phyloP scores from a whole-genome alignment of 1,139 yeast genomes.

The Zhuliangozyma parablackwelliae region DNA sequence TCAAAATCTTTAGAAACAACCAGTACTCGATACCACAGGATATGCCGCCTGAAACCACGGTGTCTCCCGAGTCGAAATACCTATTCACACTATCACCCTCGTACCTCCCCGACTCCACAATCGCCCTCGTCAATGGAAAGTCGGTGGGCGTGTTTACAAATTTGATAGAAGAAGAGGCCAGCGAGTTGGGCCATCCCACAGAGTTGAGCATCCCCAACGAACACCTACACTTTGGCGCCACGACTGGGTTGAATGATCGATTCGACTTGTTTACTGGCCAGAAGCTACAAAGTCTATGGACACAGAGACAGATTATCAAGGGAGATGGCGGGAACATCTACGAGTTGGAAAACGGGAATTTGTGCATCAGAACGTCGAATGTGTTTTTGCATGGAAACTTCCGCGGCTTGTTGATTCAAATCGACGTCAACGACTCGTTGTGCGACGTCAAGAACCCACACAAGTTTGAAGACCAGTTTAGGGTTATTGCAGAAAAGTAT shows the following conservation, averaged over 20 bases:
- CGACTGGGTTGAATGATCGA: conserved; percentile 46
- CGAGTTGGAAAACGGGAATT: conserved; percentile 44
- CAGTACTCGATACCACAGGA: conserved; percentile 45
- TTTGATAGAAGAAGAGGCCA: conserved; percentile 33
- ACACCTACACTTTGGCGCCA: conserved; percentile 42
- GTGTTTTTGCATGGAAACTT: conserved; percentile 71
- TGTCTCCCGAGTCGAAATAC: conserved; percentile 42
- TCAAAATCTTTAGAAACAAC: conserved; percentile 63
- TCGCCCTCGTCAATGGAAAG: conserved; percentile 50
- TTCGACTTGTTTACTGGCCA: conserved; percentile 47
- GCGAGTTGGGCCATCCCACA: conserved; percentile 12
- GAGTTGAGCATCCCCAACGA: conserved; percentile 31
- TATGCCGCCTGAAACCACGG: conserved; percentile 20
- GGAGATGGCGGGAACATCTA: conserved; percentile 77
- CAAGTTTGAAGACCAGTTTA: conserved; percentile 19
- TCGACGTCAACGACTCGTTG: conserved; percentile 29
- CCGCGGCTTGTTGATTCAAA: conserved; percentile 63
- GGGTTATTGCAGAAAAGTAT: conserved; percentile 29
- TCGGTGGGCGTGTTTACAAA: conserved; percentile 43
- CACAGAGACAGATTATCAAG: conserved; percentile 61
- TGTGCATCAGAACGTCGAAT: conserved; percentile 59
- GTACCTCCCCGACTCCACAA: conserved; percentile 46
- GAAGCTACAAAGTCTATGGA: conserved; percentile 71
- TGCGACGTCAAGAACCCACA: conserved; percentile 10
- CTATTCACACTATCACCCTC: conserved; percentile 57